Percentiles rank a stretch among this genome's conserved stretches.
These are phyloP conservation scores for Astrocystis sublimbata DNA, from an alignment of 495 filamentous ascomycete genomes.

Conservation along the genomic window DNA sequence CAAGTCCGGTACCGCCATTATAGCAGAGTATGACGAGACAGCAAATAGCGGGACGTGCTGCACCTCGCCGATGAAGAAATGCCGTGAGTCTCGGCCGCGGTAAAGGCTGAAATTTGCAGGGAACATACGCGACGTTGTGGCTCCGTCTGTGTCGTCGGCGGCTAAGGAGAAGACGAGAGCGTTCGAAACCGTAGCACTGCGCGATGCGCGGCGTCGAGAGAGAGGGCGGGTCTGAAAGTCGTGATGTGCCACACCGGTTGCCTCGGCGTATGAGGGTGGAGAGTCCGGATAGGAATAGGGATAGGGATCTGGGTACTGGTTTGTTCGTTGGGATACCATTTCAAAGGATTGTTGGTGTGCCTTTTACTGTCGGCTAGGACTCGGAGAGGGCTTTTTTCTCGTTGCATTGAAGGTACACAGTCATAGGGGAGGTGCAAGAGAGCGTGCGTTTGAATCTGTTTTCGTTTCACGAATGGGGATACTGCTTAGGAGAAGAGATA, in stretches of 20 bases:
- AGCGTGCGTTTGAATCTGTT: too few species aligned
- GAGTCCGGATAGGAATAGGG: background rate
- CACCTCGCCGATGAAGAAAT: conserved; percentile 27
- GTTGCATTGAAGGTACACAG: too few species aligned
- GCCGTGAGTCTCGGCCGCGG: background rate
- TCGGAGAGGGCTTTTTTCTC: too few species aligned
- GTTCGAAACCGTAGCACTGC: background rate
- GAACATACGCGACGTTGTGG: conserved; percentile 20
- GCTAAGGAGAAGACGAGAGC: too few species aligned
- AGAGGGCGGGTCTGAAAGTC: background rate
- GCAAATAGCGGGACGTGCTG: conserved; percentile 27
- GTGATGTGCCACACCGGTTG: background rate
- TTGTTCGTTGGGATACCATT: too few species aligned
- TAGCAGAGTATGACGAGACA: conserved; percentile 16
- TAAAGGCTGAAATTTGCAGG: conserved; percentile 32
- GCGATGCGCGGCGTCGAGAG: background rate
- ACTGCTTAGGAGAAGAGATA: too few species aligned
- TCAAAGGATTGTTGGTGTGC: too few species aligned
- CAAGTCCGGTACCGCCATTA: conserved; percentile 20
- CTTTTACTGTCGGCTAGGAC: too few species aligned
- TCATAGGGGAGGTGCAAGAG: too few species aligned
- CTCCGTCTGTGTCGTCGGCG: background rate
- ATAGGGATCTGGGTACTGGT: too few species aligned
- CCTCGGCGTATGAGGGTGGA: conserved; percentile 18
- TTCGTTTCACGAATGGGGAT: too few species aligned